These are phyloP conservation scores for Trichoderma sp. DNA, from an alignment of 2,329 filamentous ascomycete genomes.

Conservation along the genomic window DNA sequence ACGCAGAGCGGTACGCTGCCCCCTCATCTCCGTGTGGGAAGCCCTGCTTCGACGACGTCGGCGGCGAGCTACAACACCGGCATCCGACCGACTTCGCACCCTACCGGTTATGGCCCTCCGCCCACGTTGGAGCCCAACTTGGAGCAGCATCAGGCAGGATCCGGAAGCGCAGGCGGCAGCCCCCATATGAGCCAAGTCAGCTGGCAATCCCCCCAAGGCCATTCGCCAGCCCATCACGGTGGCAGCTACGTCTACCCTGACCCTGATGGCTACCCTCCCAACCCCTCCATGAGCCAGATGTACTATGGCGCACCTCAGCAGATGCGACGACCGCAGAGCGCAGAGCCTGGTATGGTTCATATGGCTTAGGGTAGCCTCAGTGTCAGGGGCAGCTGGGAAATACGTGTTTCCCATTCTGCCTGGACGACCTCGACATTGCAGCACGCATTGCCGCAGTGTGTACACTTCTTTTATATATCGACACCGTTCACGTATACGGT, in stretches of 20 bases:
- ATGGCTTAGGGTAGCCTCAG: constrained; percentile 42
- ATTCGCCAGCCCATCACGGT: constrained; percentile 68
- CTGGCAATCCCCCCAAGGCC: constrained; percentile 83
- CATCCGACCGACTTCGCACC: constrained; percentile 80
- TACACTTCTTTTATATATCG: neutral
- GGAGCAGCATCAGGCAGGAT: constrained; percentile 70
- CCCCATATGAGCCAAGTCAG: constrained; percentile 81
- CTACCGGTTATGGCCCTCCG: constrained; percentile 77
- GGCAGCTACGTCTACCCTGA: constrained; percentile 79
- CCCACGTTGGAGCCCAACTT: constrained; percentile 83
- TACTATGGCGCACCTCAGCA: constrained; percentile 69
- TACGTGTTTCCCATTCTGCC: neutral
- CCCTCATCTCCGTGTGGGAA: constrained; percentile 76
- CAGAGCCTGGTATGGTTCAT: constrained; percentile 61
- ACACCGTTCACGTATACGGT: constrained; percentile 15
- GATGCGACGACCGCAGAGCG: constrained; percentile 73
- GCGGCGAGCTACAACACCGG: constrained; percentile 53
- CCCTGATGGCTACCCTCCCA: constrained; percentile 67
- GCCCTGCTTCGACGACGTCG: constrained; percentile 68
- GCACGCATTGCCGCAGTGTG: constrained; percentile 25
- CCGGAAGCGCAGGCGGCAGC: constrained; percentile 74
- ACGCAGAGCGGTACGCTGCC: constrained; percentile 74
- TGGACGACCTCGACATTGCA: constrained; percentile 16
- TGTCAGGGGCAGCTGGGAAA: constrained; percentile 9
- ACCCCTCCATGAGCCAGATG: constrained; percentile 64